Base-by-base conservation (phyloP, 2,329 filamentous ascomycete genomes). In the Hymenoscyphus fructigenus region DNA sequence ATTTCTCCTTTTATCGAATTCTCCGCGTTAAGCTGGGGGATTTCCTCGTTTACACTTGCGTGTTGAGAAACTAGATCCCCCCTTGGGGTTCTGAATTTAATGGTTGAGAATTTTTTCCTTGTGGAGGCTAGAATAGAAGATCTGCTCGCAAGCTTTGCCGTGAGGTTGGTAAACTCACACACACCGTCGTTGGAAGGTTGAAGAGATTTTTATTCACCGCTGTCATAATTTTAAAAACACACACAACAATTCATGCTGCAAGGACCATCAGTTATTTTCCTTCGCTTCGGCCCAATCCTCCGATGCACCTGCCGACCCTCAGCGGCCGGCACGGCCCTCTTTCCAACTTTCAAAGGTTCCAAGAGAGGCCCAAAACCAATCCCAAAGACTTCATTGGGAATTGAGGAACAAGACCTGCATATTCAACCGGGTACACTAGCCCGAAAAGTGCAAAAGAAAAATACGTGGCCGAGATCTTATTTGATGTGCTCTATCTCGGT, bases 211-310 rank as follows among this genome's bases (percentile, higher is more conserved):
- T 65, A 23, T 57, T 67, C 69, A 71, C 69, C 69, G 69, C 69
- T 55, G 64, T 64, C 68, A 60, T 63, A 71, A 71, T 71, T 60
- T 71, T 69, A 70, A 70, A 63, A 23, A 53, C 44, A 50, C 26
- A 41, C 44, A 64, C 58, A 20, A 29, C 17, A 29, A 38, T 58
- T 58, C 56, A 58, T 58, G 56, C 56, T 34, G 17, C 26, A 58
- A 23, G 56, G 28, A 34, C 56, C 29, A 20, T 23, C 20, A 23
- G 10, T 58, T 12, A 32, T n/a, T 32, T 38, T 17, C 56, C 28
- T 58, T 23, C 56, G 56, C 56, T 34, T 58, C 29, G 29, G 12
- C 29, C 28, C 56, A 29, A n/a, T 32, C 14, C 56, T 38, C 56
- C 34, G 34, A 58, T 38, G 29, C 34, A 34, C 47, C 47, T 53